Evolutionary conservation across 129 eudicot genomes (phyloP).

Genomic region (Apium graveolens): DNA sequence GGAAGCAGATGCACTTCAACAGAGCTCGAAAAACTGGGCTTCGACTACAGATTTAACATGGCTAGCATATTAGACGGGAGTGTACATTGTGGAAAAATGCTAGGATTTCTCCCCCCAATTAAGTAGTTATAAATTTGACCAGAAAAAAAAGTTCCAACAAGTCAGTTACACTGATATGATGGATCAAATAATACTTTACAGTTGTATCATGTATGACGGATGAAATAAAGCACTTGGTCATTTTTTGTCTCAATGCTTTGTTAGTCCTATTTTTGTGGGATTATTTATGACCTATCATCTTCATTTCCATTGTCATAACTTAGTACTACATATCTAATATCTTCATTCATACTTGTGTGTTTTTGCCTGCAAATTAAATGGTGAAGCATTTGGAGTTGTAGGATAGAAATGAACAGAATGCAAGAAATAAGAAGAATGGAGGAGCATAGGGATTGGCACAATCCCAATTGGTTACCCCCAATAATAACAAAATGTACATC

Average conservation of each 20-base stretch:
- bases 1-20: slow-evolving; percentile 8
- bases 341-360: too few species aligned
- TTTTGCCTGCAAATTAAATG: neutral
- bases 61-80: neutral
- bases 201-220: too few species aligned
- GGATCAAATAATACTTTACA: neutral
- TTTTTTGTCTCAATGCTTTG: neutral
- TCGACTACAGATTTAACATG: slow-evolving; percentile 11
- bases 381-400: neutral
- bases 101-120: neutral
- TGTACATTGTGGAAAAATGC: neutral
- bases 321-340: too few species aligned
- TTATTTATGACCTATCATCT: neutral
- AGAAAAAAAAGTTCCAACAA: too few species aligned
- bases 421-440: neutral
- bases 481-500: slow-evolving; percentile 29
- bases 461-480: slow-evolving; percentile 4
- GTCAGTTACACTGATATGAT: too few species aligned
- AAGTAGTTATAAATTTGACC: neutral
- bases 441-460: neutral
- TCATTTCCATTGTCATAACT: neutral
- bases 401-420: neutral
- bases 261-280: neutral
- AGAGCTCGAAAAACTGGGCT: slow-evolving; percentile 10
- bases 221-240: neutral